Percentiles rank a stretch among this genome's conserved stretches.
Evolutionary conservation across 352 stramenopile genomes (phyloP).

Genomic region (Pythium plurisporium): DNA sequence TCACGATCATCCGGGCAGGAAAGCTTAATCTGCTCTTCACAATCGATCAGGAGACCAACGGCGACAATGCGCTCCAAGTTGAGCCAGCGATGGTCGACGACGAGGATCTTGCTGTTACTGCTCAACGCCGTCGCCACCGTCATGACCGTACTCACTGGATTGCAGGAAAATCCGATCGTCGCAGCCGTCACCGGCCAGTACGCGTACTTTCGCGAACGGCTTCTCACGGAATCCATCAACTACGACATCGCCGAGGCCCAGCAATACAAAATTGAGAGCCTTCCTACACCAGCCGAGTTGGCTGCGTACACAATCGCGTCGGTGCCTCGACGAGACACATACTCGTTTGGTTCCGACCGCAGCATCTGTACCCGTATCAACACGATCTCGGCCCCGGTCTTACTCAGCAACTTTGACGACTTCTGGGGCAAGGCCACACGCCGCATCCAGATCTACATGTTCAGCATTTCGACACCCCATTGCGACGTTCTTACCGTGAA

Average conservation of each 20-base stretch:
- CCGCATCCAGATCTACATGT: slow-evolving; percentile 22
- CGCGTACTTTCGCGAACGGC: slow-evolving; percentile 7
- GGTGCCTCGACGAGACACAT: slow-evolving; percentile 12
- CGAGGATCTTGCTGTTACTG: not conserved
- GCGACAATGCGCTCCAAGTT: too few species aligned
- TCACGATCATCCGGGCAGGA: too few species aligned
- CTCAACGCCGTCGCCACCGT: slow-evolving; percentile 9
- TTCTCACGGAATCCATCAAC: slow-evolving; percentile 22
- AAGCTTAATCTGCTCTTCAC: too few species aligned
- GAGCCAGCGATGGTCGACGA: too few species aligned
- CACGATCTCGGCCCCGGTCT: slow-evolving; percentile 23
- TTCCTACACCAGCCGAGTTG: not conserved
- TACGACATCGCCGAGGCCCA: slow-evolving; percentile 12
- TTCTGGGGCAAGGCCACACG: slow-evolving; percentile 26
- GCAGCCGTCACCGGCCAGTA: slow-evolving; percentile 11
- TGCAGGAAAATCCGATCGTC: slow-evolving; percentile 17
- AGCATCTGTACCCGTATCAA: slow-evolving; percentile 11
- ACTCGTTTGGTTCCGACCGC: slow-evolving; percentile 22
- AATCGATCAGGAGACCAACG: too few species aligned
- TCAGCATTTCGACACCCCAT: slow-evolving; percentile 33
- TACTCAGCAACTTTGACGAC: slow-evolving; percentile 29
- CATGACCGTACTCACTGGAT: slow-evolving; percentile 16
- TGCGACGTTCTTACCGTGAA: slow-evolving; percentile 34
- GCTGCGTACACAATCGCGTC: slow-evolving; percentile 22
- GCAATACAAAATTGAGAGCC: not conserved